phyloP scores from a whole-genome alignment of 2,329 filamentous ascomycete genomes.

The Aspergillus brunneoviolaceus region DNA sequence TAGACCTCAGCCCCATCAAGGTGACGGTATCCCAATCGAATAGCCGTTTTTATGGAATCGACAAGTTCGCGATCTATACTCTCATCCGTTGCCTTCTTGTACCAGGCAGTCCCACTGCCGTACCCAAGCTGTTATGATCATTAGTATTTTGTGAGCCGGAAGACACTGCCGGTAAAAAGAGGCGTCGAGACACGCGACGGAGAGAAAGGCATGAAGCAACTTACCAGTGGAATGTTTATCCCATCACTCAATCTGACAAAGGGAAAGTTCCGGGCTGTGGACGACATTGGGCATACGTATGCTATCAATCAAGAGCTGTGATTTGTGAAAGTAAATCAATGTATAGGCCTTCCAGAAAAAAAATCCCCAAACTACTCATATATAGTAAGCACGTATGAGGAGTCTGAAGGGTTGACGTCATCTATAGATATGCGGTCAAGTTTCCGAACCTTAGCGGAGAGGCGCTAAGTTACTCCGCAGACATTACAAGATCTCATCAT shows the following conservation, averaged over 20 bases:
- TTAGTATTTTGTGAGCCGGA: not conserved
- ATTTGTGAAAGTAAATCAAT: too few species aligned
- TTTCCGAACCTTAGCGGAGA: not conserved
- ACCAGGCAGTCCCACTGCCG: conserved; percentile 65
- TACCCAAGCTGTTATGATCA: conserved; percentile 54
- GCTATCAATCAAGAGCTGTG: not conserved
- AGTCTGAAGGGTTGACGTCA: not conserved
- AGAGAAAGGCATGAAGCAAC: conserved; percentile 14
- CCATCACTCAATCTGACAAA: conserved; percentile 57
- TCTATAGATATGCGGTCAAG: not conserved
- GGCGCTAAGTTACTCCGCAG: not conserved
- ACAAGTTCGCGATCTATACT: conserved; percentile 55
- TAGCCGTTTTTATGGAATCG: conserved; percentile 57
- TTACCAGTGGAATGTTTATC: conserved; percentile 55
- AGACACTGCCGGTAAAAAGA: not conserved
- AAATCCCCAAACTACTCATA: too few species aligned
- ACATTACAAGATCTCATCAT: not conserved
- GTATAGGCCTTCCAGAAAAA: too few species aligned
- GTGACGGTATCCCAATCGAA: conserved; percentile 60
- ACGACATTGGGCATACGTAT: not conserved
- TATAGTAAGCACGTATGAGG: not conserved
- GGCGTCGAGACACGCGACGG: not conserved
- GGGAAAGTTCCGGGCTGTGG: conserved; percentile 1
- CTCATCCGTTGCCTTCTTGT: conserved; percentile 51
- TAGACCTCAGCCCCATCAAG: conserved; percentile 63